phyloP scores from a whole-genome alignment of 805 yeast species.

The Yarrowia sp. region DNA sequence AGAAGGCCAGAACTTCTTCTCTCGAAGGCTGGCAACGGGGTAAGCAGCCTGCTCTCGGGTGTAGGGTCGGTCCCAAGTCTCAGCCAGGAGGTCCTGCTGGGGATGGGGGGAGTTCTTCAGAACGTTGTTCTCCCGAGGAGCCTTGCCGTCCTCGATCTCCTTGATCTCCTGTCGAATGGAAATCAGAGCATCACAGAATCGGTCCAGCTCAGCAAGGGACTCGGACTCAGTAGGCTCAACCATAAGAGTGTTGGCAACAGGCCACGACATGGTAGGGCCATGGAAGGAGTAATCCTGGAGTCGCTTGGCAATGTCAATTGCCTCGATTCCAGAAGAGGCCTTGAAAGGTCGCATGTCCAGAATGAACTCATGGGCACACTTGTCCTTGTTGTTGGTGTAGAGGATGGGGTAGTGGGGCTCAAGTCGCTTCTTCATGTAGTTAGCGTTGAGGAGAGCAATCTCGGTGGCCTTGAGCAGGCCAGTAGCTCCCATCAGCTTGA shows the following conservation, averaged over 20 bases:
- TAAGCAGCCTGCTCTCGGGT: constrained; percentile 91
- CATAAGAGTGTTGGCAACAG: constrained; percentile 96
- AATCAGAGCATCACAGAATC: constrained; percentile 85
- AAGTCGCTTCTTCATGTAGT: constrained; percentile 85
- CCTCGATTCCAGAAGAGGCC: constrained; percentile 71
- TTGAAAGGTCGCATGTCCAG: constrained; percentile 86
- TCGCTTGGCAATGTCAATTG: constrained; percentile 94
- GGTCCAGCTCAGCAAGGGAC: constrained; percentile 78
- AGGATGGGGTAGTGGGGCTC: constrained; percentile 69
- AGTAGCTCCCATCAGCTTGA: constrained; percentile 85
- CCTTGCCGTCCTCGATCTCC: constrained; percentile 62
- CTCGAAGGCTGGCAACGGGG: constrained; percentile 73
- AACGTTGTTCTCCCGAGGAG: constrained; percentile 50
- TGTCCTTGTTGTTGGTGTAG: constrained; percentile 64
- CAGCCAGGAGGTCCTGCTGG: constrained; percentile 65
- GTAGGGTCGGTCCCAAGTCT: constrained; percentile 87
- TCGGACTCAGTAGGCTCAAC: constrained; percentile 98
- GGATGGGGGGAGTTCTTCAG: constrained; percentile 93
- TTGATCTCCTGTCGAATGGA: constrained; percentile 79
- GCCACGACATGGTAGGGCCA: constrained; percentile 98
- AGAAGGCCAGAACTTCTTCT: constrained; percentile 90
- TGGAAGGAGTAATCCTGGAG: constrained; percentile 98
- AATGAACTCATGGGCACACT: constrained; percentile 96
- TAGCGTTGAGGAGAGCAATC: constrained; percentile 90
- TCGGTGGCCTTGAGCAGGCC: constrained; percentile 85